Percentiles rank a stretch among this genome's conserved stretches.
Evolutionary conservation across 495 filamentous ascomycete genomes (phyloP).

Genomic region (Penicillium riverlandense): DNA sequence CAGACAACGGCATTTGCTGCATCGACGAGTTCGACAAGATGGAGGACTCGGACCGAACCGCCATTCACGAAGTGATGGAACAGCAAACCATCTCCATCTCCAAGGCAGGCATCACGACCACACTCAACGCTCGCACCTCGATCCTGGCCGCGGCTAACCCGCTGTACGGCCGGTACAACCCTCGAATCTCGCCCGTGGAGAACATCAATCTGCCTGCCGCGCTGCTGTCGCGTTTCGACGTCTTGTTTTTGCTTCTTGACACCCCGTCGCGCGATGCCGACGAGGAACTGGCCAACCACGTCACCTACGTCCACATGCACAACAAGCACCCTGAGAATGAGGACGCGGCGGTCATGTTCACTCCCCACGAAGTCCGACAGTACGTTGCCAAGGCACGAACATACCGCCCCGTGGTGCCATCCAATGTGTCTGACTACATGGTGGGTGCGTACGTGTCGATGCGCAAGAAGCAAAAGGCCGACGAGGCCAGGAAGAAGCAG

Average conservation of each 20-base stretch:
- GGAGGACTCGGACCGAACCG: slow-evolving; percentile 93
- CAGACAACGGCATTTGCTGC: slow-evolving; percentile 98
- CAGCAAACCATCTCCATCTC: slow-evolving; percentile 99
- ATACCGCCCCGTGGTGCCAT: slow-evolving; percentile 78
- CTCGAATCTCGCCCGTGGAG: slow-evolving; percentile 89
- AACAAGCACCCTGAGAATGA: slow-evolving; percentile 80
- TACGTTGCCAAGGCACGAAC: slow-evolving; percentile 90
- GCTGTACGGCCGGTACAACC: slow-evolving; percentile 96
- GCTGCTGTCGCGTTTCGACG: slow-evolving; percentile 90
- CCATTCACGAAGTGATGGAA: slow-evolving; percentile 99
- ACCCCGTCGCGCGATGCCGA: slow-evolving; percentile 81
- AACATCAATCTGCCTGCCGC: slow-evolving; percentile 98
- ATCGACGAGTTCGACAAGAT: slow-evolving; percentile 99
- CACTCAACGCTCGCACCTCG: slow-evolving; percentile 90
- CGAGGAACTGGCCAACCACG: slow-evolving; percentile 90
- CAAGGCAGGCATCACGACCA: slow-evolving; percentile 95
- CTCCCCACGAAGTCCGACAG: slow-evolving; percentile 85
- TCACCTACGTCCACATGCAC: slow-evolving; percentile 96
- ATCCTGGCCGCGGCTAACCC: slow-evolving; percentile 98
- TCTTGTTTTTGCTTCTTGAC: slow-evolving; percentile 94
- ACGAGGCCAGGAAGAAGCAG: slow-evolving; percentile 79
- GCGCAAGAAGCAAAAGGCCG: slow-evolving; percentile 78
- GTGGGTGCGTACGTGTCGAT: slow-evolving; percentile 92
- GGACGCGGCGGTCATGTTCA: slow-evolving; percentile 64
- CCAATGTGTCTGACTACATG: slow-evolving; percentile 85